phyloP scores from a whole-genome alignment of 805 yeast species.

The Nakazawaea siamensis region DNA sequence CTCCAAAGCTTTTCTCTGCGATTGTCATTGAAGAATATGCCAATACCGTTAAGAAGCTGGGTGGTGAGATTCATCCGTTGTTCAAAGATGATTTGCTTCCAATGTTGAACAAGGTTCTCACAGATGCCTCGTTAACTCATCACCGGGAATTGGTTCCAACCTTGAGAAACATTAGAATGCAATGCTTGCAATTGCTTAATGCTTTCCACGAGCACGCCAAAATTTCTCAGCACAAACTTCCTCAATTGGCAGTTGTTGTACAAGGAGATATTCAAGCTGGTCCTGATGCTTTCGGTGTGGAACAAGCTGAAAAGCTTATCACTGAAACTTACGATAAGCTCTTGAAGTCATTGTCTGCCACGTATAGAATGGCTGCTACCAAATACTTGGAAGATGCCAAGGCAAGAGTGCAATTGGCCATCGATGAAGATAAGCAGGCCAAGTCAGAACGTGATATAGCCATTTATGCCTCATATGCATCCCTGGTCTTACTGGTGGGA shows the following conservation, averaged over 20 bases:
- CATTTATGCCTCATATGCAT: conserved; percentile 68
- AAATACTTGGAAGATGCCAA: conserved; percentile 75
- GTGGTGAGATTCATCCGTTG: conserved; percentile 9
- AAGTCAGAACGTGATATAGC: conserved; percentile 43
- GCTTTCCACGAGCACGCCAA: conserved; percentile 74
- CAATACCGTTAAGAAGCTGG: conserved; percentile 4
- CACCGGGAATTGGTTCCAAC: conserved; percentile 85
- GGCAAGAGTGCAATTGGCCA: conserved; percentile 55
- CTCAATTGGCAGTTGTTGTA: conserved; percentile 80
- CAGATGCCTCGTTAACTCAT: conserved; percentile 34
- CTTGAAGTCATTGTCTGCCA: conserved; percentile 52
- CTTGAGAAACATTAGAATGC: conserved; percentile 75
- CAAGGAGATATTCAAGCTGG: conserved; percentile 95
- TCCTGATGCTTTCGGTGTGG: conserved; percentile 81
- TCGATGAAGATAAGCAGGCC: conserved; percentile 57
- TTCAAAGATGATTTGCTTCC: conserved; percentile 19
- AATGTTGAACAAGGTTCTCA: conserved; percentile 27
- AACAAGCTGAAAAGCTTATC: conserved; percentile 63
- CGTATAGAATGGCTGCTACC: conserved; percentile 60
- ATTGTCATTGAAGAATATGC: conserved; percentile 62
- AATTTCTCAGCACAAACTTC: conserved; percentile 60
- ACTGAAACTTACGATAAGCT: conserved; percentile 60
- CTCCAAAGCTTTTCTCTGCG: conserved; percentile 69
- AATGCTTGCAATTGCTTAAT: conserved; percentile 74
- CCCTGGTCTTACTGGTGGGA: conserved; percentile 55